phyloP scores from a whole-genome alignment of 2,329 filamentous ascomycete genomes.

The Sporothrix dimorphospora region DNA sequence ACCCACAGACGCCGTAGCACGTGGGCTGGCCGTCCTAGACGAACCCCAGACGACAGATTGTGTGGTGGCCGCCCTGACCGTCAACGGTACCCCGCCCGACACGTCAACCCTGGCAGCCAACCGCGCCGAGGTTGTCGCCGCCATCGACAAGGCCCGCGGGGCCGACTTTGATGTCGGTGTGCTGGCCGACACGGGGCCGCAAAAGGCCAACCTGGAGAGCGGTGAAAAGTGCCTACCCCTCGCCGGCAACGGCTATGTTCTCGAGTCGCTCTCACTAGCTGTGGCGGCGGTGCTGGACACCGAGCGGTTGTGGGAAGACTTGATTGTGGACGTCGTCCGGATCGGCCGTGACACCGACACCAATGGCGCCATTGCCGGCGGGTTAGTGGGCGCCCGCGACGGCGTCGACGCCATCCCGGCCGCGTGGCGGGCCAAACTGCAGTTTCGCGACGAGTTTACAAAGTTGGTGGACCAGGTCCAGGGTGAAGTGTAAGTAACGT shows the following conservation, averaged over 20 bases:
- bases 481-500: not conserved
- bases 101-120: not conserved
- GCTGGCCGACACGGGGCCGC: slow-evolving; percentile 42
- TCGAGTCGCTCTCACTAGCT: slow-evolving; percentile 47
- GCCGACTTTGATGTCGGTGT: slow-evolving; percentile 34
- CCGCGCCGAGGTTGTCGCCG: slow-evolving; percentile 21
- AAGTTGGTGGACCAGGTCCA: slow-evolving; percentile 15
- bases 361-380: slow-evolving; percentile 51
- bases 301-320: slow-evolving; percentile 45
- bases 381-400: slow-evolving; percentile 50
- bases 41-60: slow-evolving; percentile 31
- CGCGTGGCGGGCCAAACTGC: slow-evolving; percentile 46
- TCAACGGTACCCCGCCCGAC: not conserved
- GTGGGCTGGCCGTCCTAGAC: slow-evolving; percentile 33
- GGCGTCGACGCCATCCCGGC: slow-evolving; percentile 47
- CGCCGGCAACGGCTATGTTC: slow-evolving; percentile 46
- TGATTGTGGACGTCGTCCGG: slow-evolving; percentile 50
- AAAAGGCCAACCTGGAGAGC: not conserved
- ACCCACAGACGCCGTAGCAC: slow-evolving; percentile 38
- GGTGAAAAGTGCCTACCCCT: slow-evolving; percentile 36
- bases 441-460: slow-evolving; percentile 47
- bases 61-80: not conserved
- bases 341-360: slow-evolving; percentile 53
- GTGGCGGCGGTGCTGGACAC: slow-evolving; percentile 49
- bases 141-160: slow-evolving; percentile 39